Conservation (phyloP, 2,329 filamentous ascomycete species). For the Claviceps quebecensis region DNA sequence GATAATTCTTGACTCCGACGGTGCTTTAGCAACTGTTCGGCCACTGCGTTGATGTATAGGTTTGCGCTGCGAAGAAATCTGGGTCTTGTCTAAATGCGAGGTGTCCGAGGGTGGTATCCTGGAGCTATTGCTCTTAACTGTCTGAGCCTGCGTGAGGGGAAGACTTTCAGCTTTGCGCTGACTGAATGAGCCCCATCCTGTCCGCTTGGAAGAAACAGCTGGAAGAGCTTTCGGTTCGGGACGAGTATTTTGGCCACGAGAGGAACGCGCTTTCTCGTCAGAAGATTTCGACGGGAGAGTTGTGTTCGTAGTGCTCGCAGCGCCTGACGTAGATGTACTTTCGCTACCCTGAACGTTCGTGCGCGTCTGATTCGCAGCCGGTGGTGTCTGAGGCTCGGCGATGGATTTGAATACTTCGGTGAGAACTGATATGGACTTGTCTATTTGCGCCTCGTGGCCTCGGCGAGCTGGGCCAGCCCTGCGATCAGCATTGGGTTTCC, state of each 20-base stretch:
- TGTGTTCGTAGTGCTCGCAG: neutral
- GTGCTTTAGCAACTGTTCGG: neutral
- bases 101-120: slow-evolving; percentile 9
- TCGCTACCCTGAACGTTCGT: slow-evolving; percentile 2
- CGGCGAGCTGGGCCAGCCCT: neutral
- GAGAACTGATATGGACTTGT: slow-evolving; percentile 16
- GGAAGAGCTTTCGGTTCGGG: slow-evolving; percentile 2
- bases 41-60: neutral
- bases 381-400: slow-evolving; percentile 12
- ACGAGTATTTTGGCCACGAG: neutral
- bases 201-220: slow-evolving; percentile 5
- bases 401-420: slow-evolving; percentile 20
- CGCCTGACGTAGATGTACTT: neutral
- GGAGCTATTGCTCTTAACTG: slow-evolving; percentile 7
- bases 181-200: slow-evolving; percentile 12
- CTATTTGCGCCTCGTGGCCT: slow-evolving; percentile 5
- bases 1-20: neutral
- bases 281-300: neutral
- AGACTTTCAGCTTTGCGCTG: slow-evolving; percentile 8
- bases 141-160: slow-evolving; percentile 4
- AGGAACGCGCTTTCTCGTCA: neutral
- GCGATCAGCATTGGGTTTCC: neutral
- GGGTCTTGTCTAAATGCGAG: slow-evolving; percentile 3
- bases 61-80: neutral
- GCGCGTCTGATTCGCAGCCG: slow-evolving; percentile 16